Conservation (phyloP, 441 rosid genomes). For the Jatropha podagrica region DNA sequence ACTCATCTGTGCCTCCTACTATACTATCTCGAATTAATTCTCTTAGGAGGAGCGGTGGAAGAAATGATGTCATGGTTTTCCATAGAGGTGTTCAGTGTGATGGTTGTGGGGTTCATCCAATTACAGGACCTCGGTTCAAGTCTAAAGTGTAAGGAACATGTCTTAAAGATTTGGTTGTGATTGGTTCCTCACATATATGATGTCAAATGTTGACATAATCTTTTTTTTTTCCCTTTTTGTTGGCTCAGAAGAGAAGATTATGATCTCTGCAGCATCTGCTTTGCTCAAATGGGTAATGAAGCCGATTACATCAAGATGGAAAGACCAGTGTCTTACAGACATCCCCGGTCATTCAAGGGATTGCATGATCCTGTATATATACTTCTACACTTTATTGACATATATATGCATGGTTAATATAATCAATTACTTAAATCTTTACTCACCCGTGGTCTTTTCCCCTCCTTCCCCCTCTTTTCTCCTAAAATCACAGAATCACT, state of each 20-base stretch:
- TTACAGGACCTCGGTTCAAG: constrained; percentile 82
- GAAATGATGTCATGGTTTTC: constrained; percentile 39
- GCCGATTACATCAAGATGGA: constrained; percentile 71
- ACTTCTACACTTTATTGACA: not conserved
- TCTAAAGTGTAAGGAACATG: constrained; percentile 84
- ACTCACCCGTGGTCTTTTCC: not conserved
- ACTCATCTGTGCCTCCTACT: constrained; percentile 20
- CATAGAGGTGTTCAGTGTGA: constrained; percentile 86
- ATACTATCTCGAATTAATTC: constrained; percentile 16
- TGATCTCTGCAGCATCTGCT: constrained; percentile 90
- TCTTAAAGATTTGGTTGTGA: not conserved
- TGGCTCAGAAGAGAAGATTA: constrained; percentile 67
- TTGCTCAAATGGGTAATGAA: constrained; percentile 60
- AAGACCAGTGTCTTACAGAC: constrained; percentile 48
- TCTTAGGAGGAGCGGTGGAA: constrained; percentile 32
- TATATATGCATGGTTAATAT: constrained; percentile 10
- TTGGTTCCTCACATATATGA: not conserved
- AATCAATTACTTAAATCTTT: not conserved
- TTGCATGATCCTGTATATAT: constrained; percentile 37
- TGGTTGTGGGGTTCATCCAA: constrained; percentile 87
- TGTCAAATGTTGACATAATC: constrained; percentile 3
- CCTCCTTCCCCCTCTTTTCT: not conserved
- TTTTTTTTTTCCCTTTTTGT: not conserved
- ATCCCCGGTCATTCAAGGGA: constrained; percentile 36
- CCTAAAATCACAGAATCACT: constrained; percentile 25